Evolutionary conservation across 352 stramenopile species (phyloP).

Genomic region (Phytophthora hibernalis): DNA sequence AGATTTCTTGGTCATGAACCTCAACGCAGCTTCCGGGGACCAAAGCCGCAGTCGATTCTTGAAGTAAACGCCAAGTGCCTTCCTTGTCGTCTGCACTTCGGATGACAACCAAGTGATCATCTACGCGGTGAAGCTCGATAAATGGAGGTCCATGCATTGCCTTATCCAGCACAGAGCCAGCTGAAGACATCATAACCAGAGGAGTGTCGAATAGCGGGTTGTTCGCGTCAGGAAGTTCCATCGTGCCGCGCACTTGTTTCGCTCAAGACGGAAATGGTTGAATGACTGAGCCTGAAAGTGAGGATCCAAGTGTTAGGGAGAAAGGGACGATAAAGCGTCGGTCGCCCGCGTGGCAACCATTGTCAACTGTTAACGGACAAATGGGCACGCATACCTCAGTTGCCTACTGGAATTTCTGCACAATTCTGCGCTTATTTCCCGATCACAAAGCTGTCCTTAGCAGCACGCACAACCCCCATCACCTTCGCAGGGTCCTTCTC

Average conservation of each 20-base stretch:
- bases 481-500: conserved; percentile 55
- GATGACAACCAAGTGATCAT: neutral
- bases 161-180: neutral
- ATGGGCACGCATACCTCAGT: neutral
- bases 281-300: neutral
- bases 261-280: neutral
- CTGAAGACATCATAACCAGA: neutral
- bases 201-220: neutral
- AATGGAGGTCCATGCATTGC: neutral
- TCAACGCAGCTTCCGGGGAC: neutral
- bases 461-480: conserved; percentile 59
- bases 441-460: conserved; percentile 73
- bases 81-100: neutral
- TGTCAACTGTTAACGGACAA: no score
- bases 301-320: no score
- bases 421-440: conserved; percentile 37
- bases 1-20: neutral
- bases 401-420: neutral
- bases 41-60: neutral
- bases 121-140: neutral
- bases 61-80: neutral
- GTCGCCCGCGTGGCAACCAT: no score
- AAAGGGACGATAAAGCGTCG: no score
- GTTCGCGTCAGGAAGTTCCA: neutral
- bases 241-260: neutral